Conservation (phyloP, 2,329 filamentous ascomycete species). For the Ophiocordyceps australis region DNA sequence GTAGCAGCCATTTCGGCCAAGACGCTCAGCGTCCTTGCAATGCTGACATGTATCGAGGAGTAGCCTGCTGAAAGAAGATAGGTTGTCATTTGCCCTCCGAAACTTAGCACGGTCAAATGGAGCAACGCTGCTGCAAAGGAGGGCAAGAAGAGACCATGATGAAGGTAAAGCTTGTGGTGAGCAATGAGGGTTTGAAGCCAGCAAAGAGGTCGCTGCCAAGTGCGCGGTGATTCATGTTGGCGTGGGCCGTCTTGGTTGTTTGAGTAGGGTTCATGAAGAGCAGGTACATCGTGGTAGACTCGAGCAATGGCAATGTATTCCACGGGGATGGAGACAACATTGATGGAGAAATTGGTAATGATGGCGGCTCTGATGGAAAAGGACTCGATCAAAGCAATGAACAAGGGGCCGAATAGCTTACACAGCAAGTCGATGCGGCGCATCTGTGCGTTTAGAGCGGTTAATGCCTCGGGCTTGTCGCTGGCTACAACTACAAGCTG, state of each 20-base stretch:
- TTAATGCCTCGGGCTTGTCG: constrained; percentile 4
- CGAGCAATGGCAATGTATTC: constrained; percentile 33
- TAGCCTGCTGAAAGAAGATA: constrained; percentile 38
- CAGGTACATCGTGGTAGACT: constrained; percentile 10
- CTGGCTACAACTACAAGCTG: not conserved
- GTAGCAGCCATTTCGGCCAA: constrained; percentile 42
- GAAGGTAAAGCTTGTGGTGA: constrained; percentile 23
- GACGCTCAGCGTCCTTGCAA: constrained; percentile 32
- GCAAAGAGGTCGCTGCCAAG: too few relatives aligned
- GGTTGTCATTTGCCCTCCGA: constrained; percentile 45
- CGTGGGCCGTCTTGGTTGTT: not conserved
- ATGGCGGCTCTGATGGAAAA: constrained; percentile 29
- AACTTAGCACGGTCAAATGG: constrained; percentile 42
- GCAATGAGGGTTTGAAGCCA: too few relatives aligned
- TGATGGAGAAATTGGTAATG: constrained; percentile 27
- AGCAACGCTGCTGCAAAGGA: constrained; percentile 41
- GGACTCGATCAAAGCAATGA: constrained; percentile 32
- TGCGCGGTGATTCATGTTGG: not conserved
- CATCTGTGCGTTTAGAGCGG: constrained; percentile 37
- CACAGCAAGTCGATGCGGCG: constrained; percentile 42
- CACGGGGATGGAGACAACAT: constrained; percentile 23
- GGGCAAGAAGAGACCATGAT: constrained; percentile 37
- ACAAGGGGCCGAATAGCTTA: constrained; percentile 37
- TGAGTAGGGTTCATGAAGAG: constrained; percentile 9
- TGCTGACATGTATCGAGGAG: constrained; percentile 29